Percentiles rank a stretch among this genome's conserved stretches.
These are phyloP conservation scores for Penicillium sp. DNA, from an alignment of 2,329 filamentous ascomycete genomes.

Conservation along the genomic window DNA sequence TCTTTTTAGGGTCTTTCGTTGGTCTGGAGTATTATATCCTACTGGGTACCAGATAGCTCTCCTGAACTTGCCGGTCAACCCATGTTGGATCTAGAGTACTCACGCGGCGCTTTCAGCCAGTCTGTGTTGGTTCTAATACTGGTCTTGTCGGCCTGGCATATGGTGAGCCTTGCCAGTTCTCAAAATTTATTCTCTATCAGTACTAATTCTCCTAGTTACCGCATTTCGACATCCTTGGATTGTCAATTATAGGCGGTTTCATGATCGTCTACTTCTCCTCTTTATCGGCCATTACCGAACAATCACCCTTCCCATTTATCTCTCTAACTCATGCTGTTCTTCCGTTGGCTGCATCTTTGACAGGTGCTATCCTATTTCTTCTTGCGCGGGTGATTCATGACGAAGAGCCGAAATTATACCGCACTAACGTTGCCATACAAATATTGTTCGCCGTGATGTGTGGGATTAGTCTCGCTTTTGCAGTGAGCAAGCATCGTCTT, in stretches of 20 bases:
- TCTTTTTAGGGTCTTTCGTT: conserved; percentile 36
- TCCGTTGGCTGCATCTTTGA: conserved; percentile 34
- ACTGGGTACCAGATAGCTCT: conserved; percentile 36
- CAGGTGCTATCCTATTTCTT: conserved; percentile 32
- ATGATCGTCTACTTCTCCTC: conserved; percentile 37
- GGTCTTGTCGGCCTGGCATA: conserved; percentile 39
- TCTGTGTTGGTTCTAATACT: conserved; percentile 36
- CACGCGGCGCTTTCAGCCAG: conserved; percentile 42
- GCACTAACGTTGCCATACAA: conserved; percentile 36
- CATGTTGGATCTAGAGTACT: conserved; percentile 38
- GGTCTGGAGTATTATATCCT: conserved; percentile 37
- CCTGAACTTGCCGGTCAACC: conserved; percentile 43
- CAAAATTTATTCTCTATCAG: not conserved
- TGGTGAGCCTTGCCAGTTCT: conserved; percentile 35
- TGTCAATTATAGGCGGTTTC: conserved; percentile 40
- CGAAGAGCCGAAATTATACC: conserved; percentile 31
- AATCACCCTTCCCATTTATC: conserved; percentile 36
- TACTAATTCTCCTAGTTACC: conserved; percentile 38
- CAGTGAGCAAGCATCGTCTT: conserved; percentile 42
- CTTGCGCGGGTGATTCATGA: conserved; percentile 27
- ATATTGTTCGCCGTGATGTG: conserved; percentile 44
- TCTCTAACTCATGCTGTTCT: conserved; percentile 28
- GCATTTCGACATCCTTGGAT: conserved; percentile 41
- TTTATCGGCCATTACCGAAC: conserved; percentile 31
- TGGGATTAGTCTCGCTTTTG: conserved; percentile 43